A percentile compares a stretch with the other conserved stretches of the same genome.
Evolutionary conservation across 306 rosid species (phyloP).

Genomic region (Adenanthera pavonina): DNA sequence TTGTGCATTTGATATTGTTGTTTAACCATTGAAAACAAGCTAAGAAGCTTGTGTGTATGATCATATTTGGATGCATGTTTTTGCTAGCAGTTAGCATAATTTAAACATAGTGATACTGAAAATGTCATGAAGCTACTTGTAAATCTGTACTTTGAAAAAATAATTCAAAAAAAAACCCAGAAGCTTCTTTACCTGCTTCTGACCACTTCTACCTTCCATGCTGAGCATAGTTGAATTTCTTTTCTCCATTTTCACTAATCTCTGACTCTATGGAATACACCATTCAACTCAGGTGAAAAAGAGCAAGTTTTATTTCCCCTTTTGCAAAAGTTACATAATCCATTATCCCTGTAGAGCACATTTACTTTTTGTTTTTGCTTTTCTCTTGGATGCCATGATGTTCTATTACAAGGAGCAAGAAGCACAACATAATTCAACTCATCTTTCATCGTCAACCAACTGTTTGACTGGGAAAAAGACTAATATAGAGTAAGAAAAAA

Average conservation of each 20-base stretch:
- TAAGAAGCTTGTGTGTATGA: neutral
- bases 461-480: neutral
- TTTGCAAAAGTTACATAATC: neutral
- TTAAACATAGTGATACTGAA: neutral
- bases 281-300: neutral
- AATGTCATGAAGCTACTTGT: neutral
- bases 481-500: neutral
- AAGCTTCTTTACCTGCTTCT: neutral
- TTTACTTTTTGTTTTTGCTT: neutral
- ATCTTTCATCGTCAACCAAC: conserved; percentile 15
- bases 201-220: neutral
- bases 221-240: neutral
- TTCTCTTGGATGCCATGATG: neutral
- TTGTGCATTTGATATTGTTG: neutral
- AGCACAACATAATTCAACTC: conserved; percentile 11
- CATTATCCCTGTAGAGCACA: neutral
- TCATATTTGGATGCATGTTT: conserved; percentile 24
- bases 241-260: neutral
- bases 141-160: neutral
- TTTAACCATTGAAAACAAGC: conserved; percentile 27
- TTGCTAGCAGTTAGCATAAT: neutral
- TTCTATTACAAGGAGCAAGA: neutral
- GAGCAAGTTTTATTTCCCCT: neutral
- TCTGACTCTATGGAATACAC: neutral
- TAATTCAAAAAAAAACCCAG: neutral